Evolutionary conservation across 2,329 filamentous ascomycete genomes (phyloP).

Genomic region (Metarhizium robertsii): DNA sequence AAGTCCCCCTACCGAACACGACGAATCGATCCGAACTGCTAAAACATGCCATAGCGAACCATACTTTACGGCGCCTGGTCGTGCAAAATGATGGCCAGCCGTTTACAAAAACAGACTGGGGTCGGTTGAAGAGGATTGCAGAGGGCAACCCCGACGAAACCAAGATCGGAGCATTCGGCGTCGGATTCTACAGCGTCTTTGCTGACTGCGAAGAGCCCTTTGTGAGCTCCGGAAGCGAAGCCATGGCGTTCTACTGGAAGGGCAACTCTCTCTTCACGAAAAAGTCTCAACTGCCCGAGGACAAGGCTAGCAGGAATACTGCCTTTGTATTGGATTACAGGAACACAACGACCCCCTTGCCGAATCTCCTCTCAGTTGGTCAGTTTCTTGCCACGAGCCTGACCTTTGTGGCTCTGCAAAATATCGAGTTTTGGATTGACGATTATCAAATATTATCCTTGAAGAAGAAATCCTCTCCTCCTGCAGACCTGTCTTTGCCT

Average conservation of each 20-base stretch:
- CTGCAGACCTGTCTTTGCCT: conserved; percentile 62
- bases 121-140: conserved; percentile 88
- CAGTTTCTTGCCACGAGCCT: conserved; percentile 93
- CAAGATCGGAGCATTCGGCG: conserved; percentile 96
- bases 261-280: conserved; percentile 95
- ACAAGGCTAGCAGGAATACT: conserved; percentile 61
- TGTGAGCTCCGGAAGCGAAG: conserved; percentile 82
- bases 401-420: conserved; percentile 85
- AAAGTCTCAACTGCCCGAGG: conserved; percentile 63
- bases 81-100: conserved; percentile 87
- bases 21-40: conserved; percentile 62
- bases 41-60: conserved; percentile 75
- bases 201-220: conserved; percentile 97
- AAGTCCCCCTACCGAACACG: conserved; percentile 58
- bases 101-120: conserved; percentile 89
- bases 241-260: conserved; percentile 99
- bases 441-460: conserved; percentile 73
- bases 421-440: conserved; percentile 85
- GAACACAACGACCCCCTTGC: conserved; percentile 77
- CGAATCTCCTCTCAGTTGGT: conserved; percentile 74
- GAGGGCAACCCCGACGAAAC: conserved; percentile 98
- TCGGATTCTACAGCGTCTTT: conserved; percentile 98
- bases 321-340: conserved; percentile 94
- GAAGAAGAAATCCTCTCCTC: conserved; percentile 77
- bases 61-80: conserved; percentile 78